Percentiles rank a stretch among this genome's conserved stretches.
Conservation (phyloP, 2,329 filamentous ascomycete genomes). For the Aspergillus intermedius region DNA sequence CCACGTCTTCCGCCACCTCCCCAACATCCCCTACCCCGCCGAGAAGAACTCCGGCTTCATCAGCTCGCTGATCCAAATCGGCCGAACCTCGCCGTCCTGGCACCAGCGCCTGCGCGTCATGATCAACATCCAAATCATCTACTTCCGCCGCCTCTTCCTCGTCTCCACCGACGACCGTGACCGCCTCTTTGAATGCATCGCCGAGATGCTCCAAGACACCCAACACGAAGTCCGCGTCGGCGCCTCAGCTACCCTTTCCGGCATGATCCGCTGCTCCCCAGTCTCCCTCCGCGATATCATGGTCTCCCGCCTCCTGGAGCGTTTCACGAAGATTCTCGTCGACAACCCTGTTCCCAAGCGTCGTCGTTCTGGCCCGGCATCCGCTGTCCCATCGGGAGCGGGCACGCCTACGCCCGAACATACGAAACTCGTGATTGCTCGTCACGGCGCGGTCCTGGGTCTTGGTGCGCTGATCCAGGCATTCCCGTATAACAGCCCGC, state of each 20-base stretch:
- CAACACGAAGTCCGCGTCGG: constrained; percentile 93
- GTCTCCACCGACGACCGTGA: constrained; percentile 68
- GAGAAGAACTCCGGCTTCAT: constrained; percentile 84
- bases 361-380: constrained; percentile 31
- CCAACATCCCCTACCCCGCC: constrained; percentile 85
- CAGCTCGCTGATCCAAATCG: constrained; percentile 77
- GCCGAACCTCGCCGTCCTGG: constrained; percentile 78
- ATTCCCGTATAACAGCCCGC: constrained; percentile 91
- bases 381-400: constrained; percentile 38
- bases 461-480: constrained; percentile 87
- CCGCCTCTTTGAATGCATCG: constrained; percentile 83
- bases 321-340: constrained; percentile 71
- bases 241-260: constrained; percentile 85
- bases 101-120: constrained; percentile 90
- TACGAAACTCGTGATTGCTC: constrained; percentile 69
- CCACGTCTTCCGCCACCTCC: constrained; percentile 91
- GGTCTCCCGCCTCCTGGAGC: constrained; percentile 65
- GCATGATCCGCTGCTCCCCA: constrained; percentile 96
- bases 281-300: constrained; percentile 69
- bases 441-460: constrained; percentile 87
- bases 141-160: constrained; percentile 92
- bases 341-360: constrained; percentile 72
- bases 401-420: constrained; percentile 47
- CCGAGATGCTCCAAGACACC: constrained; percentile 83
- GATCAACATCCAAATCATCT: constrained; percentile 98